A percentile compares a stretch with the other conserved stretches of the same genome.
Evolutionary conservation across 495 filamentous ascomycete genomes (phyloP).

Genomic region (Podospora fimiseda): DNA sequence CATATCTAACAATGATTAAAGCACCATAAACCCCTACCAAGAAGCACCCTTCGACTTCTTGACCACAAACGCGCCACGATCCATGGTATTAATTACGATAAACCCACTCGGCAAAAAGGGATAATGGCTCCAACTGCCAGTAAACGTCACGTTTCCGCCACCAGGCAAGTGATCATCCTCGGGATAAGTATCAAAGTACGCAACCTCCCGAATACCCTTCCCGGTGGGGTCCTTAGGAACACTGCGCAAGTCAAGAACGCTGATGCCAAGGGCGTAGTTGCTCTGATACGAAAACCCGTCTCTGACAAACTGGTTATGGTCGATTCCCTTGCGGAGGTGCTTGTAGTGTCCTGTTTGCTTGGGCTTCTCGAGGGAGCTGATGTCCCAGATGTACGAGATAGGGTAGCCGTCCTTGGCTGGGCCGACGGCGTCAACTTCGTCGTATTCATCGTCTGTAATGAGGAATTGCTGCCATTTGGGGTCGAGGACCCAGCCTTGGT

Average conservation of each 20-base stretch:
- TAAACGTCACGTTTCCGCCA: slow-evolving; percentile 37
- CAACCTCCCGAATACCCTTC: slow-evolving; percentile 40
- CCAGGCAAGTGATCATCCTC: slow-evolving; percentile 44
- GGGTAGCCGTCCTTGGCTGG: slow-evolving; percentile 36
- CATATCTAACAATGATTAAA: not conserved
- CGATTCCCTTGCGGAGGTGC: slow-evolving; percentile 36
- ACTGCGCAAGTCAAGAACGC: slow-evolving; percentile 43
- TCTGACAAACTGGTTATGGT: slow-evolving; percentile 52
- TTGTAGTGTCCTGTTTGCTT: slow-evolving; percentile 48
- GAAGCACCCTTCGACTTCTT: slow-evolving; percentile 20
- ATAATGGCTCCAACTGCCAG: slow-evolving; percentile 48
- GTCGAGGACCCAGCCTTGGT: slow-evolving; percentile 52
- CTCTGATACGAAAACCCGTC: slow-evolving; percentile 45
- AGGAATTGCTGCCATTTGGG: slow-evolving; percentile 36
- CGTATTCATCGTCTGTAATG: slow-evolving; percentile 51
- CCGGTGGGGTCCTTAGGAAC: slow-evolving; percentile 33
- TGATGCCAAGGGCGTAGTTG: slow-evolving; percentile 48
- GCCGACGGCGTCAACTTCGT: slow-evolving; percentile 41
- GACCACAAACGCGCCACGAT: slow-evolving; percentile 48
- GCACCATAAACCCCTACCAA: no score
- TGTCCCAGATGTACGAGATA: slow-evolving; percentile 49
- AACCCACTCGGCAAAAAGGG: slow-evolving; percentile 47
- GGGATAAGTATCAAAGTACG: slow-evolving; percentile 50
- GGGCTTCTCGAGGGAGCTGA: slow-evolving; percentile 40
- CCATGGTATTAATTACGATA: slow-evolving; percentile 51